Conservation (phyloP, 2,329 filamentous ascomycete genomes). For the Cytospora paraplurivora region DNA sequence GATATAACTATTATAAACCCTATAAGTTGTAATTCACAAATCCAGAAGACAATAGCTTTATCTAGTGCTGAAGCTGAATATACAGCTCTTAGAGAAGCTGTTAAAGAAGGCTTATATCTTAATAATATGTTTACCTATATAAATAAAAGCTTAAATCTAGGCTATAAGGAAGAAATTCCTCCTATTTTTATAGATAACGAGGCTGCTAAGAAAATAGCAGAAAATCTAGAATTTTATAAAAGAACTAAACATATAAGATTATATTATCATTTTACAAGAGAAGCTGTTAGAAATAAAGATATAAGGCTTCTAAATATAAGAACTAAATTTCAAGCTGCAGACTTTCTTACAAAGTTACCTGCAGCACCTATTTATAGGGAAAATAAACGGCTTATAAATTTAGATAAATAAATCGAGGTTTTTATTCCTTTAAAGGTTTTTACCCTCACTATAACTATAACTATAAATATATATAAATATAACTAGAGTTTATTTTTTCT, state of each 20-base stretch:
- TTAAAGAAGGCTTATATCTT: not conserved
- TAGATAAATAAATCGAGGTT: not conserved
- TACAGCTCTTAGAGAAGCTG: not conserved
- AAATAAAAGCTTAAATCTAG: not conserved
- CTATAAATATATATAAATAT: not conserved
- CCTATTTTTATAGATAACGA: slow-evolving; percentile 5
- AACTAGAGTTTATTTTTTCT: no score
- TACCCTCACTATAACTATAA: not conserved
- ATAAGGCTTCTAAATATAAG: slow-evolving; percentile 9
- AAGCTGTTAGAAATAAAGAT: slow-evolving; percentile 1
- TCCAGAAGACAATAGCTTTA: no score
- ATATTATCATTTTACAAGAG: not conserved
- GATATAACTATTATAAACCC: slow-evolving; percentile 7
- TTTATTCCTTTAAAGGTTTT: no score
- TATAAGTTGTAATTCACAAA: not conserved
- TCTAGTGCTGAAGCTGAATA: not conserved
- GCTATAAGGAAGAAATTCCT: not conserved
- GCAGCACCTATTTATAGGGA: not conserved
- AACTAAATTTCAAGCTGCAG: not conserved
- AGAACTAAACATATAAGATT: slow-evolving; percentile 2
- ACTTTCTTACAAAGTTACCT: not conserved
- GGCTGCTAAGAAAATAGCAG: slow-evolving; percentile 4
- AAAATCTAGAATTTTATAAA: slow-evolving; percentile 9
- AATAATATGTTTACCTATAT: not conserved
- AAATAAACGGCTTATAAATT: not conserved